Evolutionary conservation across 2,329 filamentous ascomycete genomes (phyloP), one percentile per base, ranked within the genome.

Genomic region (Polychaeton citri): DNA sequence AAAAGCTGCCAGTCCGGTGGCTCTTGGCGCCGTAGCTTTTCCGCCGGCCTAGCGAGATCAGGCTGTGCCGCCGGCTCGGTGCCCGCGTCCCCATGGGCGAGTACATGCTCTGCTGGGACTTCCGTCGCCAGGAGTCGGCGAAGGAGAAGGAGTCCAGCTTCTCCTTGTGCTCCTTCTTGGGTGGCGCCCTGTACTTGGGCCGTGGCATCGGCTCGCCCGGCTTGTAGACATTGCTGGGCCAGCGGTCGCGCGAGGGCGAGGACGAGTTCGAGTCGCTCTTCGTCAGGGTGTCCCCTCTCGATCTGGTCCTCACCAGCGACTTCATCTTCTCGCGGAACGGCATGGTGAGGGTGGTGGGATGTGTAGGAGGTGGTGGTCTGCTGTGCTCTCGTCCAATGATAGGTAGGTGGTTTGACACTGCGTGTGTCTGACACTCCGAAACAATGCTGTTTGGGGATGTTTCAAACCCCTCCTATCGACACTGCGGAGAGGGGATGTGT

Each of bases 141-240:
- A 65, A 68, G 38, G 43, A 59, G 52, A 67, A 69, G 10, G 62
- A 48, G 44, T 68, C 65, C 24, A 69, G 57, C 32, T 59, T 57
- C 44, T 63, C 64, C 48, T 65, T 67, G 59, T 69, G 65, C 45
- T 65, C 61, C 30, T 66, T 65, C 39, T 60, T 60, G 30, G 66
- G 64, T 7, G 63, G 60, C 18, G 61, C 56, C 30, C 65, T 59
- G 48, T 69, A 69, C 43, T 69, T 69, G 13, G 63, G 52, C 16
- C 61, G 59, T 4, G 65, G 65, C 63, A 69, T 67, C 39, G 63
- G 59, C 53, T 69, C 65, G 49, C 64, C 65, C 5, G 65, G 65
- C 48, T 63, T 61, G 54, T 68, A 69, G 44, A 65, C 60, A 39
- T 63, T 63, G 47, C 54, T 59, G 15, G 64, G 58, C 45, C 54